Evolutionary conservation across 1,284 basidiomycete species (phyloP).

Genomic region (Boletus hoseneyae): DNA sequence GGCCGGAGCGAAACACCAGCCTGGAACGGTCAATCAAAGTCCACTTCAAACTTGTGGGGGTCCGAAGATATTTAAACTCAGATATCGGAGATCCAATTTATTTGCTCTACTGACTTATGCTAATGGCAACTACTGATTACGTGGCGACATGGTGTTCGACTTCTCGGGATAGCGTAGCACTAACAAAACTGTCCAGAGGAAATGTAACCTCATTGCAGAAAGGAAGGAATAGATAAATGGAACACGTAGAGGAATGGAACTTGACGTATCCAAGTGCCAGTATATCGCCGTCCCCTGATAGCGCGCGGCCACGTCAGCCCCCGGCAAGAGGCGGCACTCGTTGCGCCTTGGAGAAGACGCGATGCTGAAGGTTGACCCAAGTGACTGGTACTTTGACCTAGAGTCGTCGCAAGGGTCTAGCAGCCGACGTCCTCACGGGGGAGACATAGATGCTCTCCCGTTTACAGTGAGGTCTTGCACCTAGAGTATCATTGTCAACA

Average conservation of each 20-base stretch:
- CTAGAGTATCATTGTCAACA: constrained; percentile 10
- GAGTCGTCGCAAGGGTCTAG: constrained; percentile 23
- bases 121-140: no score
- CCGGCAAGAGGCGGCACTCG: neutral
- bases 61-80: constrained; percentile 19
- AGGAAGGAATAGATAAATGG: no score
- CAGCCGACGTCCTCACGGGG: constrained; percentile 3
- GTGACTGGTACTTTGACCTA: constrained; percentile 8
- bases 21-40: constrained; percentile 28
- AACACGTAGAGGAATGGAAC: no score
- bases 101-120: neutral
- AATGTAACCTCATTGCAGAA: neutral
- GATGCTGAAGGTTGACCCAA: no score
- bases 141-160: no score
- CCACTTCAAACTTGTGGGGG: constrained; percentile 14
- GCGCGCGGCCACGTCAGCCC: no score
- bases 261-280: no score
- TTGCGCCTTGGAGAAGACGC: neutral
- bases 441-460: constrained; percentile 14
- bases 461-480: neutral
- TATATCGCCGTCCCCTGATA: no score
- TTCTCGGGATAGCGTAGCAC: neutral
- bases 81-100: constrained; percentile 21
- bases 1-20: constrained; percentile 34
- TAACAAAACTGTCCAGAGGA: constrained; percentile 7